Base-by-base conservation (phyloP, 345 rosid genomes). In the Brassica incana region DNA sequence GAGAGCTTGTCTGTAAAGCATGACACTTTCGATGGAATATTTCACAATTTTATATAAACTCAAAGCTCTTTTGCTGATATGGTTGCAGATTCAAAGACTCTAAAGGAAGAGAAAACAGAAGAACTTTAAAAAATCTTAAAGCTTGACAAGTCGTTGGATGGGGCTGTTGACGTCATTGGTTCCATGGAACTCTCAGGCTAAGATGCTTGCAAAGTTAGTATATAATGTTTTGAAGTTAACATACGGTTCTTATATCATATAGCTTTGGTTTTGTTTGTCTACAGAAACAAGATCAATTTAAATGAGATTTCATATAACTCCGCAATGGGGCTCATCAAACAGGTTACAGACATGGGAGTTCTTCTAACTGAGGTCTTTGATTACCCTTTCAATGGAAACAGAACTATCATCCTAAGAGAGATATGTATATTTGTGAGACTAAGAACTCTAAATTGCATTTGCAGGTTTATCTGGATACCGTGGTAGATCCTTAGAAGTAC, bases 121-220 rank as follows among this genome's bases (percentile, higher is more conserved):
- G 92, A 88, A 23, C 76, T 93, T 50, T 95, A 88, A 64, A 97
- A 90, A 83, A 83, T 40, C 40, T 78, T 93, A 52, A 91, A 95
- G 87, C 88, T 83, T 45, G 82, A 91, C 45, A 87, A 88, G 5
- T 93, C 91, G 30, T 95, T 83, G 97, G 98, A 68, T 95, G 32
- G 98, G 99, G 94, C 88, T 60, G 94, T 91, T 74, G 99, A 95
- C 86, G 87, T 95, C 80, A 95, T 93, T 80, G 99, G 92, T 83
- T 96, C 96, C 5, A 88, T 86, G 77, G 98, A 90, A 83, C 96
- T 95, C 75, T 95, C 99, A 9, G 86, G 86, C 93, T 67, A 91
- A 93, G 78, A 95, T 95, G 98, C 92, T 93, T 1, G 88, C 83
- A 72, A 95, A 85, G 99, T 95, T 32, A 62, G 92, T 88, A 48